These are phyloP conservation scores for Eucalyptus tenuipes DNA, from an alignment of 345 rosid genomes.

Conservation along the genomic window DNA sequence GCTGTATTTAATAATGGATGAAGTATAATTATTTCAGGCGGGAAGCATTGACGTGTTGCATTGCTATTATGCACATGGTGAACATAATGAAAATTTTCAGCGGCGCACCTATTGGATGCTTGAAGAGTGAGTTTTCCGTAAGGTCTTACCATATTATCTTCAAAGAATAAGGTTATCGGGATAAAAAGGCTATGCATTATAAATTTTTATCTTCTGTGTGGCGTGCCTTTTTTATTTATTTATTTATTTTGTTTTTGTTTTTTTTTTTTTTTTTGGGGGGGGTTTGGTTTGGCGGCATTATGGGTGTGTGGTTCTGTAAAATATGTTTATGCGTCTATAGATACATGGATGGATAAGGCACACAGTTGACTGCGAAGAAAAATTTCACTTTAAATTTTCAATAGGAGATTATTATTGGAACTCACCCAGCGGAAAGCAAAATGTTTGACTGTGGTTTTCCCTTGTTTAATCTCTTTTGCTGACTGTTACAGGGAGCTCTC, in stretches of 20 bases:
- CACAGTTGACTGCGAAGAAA: not conserved
- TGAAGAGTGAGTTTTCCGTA: conserved; percentile 65
- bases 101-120: conserved; percentile 98
- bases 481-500: conserved; percentile 56
- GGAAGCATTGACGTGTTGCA: conserved; percentile 92
- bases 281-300: not conserved
- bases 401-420: not conserved
- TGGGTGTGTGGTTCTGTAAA: not conserved
- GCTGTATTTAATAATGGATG: not conserved
- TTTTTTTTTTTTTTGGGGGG: not conserved
- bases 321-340: not conserved
- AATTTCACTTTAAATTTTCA: not conserved
- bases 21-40: conserved; percentile 24
- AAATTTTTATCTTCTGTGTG: not conserved
- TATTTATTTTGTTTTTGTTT: not conserved
- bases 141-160: not conserved
- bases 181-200: not conserved
- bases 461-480: conserved; percentile 1
- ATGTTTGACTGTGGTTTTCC: not conserved
- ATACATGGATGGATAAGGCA: not conserved
- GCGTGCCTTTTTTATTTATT: not conserved
- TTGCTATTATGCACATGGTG: conserved; percentile 97
- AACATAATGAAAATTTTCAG: conserved; percentile 77
- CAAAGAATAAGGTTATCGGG: not conserved
- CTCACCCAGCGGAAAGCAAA: not conserved